phyloP scores from a whole-genome alignment of 176 grass and related monocot genomes.

The Eragrostis nindensis region DNA sequence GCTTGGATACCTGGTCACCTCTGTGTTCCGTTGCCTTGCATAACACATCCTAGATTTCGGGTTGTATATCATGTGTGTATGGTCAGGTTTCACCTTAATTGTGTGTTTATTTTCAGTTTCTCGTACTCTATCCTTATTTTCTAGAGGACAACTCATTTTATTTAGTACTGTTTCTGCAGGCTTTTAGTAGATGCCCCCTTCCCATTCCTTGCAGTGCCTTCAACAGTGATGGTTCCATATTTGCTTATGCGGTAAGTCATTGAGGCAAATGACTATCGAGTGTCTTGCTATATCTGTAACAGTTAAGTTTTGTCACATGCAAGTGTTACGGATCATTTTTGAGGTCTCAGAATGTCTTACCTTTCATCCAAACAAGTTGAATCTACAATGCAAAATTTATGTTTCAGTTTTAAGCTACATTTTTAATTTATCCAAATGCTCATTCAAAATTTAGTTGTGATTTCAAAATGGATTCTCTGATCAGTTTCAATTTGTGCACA shows the following conservation, averaged over 20 bases:
- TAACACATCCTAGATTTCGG: not conserved
- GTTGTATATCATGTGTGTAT: too few relatives aligned
- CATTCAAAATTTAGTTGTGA: not conserved
- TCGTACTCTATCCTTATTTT: conserved; percentile 21
- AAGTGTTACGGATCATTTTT: not conserved
- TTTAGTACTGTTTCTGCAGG: conserved; percentile 47
- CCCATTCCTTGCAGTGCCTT: conserved; percentile 93
- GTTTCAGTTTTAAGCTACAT: not conserved
- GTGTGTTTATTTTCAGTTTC: not conserved
- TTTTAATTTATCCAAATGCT: not conserved
- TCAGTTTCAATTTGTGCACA: not conserved
- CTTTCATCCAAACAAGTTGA: not conserved
- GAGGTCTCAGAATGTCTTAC: not conserved
- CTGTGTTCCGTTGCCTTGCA: not conserved
- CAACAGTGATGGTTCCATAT: conserved; percentile 95
- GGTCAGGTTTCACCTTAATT: not conserved
- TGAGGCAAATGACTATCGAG: conserved; percentile 8
- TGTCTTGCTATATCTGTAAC: conserved; percentile 23
- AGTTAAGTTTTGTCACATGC: not conserved
- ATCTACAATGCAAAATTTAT: not conserved
- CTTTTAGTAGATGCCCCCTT: conserved; percentile 76
- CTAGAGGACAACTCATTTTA: conserved; percentile 26
- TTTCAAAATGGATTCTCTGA: not conserved
- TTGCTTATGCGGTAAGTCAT: conserved; percentile 83
- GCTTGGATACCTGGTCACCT: not conserved